A percentile compares a stretch with the other conserved stretches of the same genome.
These are phyloP conservation scores for Keqinozyma sinolaborantium DNA, from an alignment of 1,139 yeast species.

Conservation along the genomic window DNA sequence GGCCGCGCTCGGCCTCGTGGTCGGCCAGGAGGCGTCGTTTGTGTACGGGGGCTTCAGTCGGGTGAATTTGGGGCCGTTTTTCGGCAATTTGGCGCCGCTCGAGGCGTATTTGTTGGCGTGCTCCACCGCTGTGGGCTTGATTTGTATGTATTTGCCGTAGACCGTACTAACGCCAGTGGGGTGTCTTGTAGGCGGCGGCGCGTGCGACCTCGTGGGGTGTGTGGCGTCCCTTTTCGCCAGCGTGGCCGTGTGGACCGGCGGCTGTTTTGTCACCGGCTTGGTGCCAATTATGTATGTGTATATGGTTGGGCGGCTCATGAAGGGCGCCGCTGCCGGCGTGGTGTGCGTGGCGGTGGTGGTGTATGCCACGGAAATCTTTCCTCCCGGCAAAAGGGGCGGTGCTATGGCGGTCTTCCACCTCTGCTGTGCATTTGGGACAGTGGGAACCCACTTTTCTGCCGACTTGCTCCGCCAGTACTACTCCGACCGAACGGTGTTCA, in stretches of 20 bases:
- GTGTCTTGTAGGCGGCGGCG: conserved; percentile 27
- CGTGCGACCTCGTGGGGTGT: conserved; percentile 27
- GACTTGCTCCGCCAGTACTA: conserved; percentile 17
- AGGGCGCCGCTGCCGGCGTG: conserved; percentile 31
- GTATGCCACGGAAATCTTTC: conserved; percentile 28
- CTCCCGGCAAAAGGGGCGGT: conserved; percentile 18
- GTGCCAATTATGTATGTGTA: conserved; percentile 24
- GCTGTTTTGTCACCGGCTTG: conserved; percentile 19
- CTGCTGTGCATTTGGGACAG: conserved; percentile 12
- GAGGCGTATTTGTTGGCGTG: no score
- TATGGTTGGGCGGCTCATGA: conserved; percentile 24
- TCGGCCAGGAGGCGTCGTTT: neutral
- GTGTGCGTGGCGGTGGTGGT: conserved; percentile 28
- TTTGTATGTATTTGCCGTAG: no score
- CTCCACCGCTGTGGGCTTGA: no score
- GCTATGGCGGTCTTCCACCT: conserved; percentile 21
- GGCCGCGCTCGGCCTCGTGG: neutral
- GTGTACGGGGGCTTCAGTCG: neutral
- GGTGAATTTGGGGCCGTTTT: no score
- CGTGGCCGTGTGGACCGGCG: conserved; percentile 25
- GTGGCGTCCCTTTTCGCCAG: conserved; percentile 21
- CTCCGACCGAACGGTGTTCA: conserved; percentile 15
- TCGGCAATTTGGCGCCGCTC: neutral
- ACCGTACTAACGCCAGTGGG: no score
- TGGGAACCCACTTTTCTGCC: conserved; percentile 16